A percentile compares a stretch with the other conserved stretches of the same genome.
phyloP scores from a whole-genome alignment of 164 flowering plant genomes.

The Tinospora cordifolia region DNA sequence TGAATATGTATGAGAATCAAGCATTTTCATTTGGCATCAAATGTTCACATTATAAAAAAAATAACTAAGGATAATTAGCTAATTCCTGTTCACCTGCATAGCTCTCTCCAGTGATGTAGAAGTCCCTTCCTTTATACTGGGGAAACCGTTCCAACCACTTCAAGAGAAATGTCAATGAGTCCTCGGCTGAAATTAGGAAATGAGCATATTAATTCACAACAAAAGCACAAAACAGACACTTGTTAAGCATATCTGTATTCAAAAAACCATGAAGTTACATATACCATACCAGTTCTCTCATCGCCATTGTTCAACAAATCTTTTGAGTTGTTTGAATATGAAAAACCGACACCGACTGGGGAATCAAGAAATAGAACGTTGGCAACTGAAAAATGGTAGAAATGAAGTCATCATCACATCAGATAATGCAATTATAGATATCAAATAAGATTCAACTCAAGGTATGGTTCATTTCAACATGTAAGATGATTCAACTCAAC shows the following conservation, averaged over 20 bases:
- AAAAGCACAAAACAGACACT: not conserved
- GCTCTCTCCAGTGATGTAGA: conserved; percentile 16
- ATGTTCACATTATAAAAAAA: too few species aligned
- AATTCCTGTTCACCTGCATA: conserved; percentile 22
- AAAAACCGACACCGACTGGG: conserved; percentile 70
- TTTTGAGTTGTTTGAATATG: not conserved
- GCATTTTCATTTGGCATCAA: too few species aligned
- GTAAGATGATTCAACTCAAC: too few species aligned
- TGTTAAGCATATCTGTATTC: too few species aligned
- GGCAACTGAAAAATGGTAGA: not conserved
- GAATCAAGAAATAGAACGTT: not conserved
- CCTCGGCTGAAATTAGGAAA: not conserved
- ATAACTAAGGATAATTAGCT: too few species aligned
- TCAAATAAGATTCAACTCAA: too few species aligned
- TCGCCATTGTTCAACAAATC: not conserved
- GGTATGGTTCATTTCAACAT: too few species aligned
- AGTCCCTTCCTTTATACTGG: conserved; percentile 3
- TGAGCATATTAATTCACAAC: too few species aligned
- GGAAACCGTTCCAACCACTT: conserved; percentile 6
- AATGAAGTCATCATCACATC: not conserved
- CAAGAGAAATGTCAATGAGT: not conserved
- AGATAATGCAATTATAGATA: not conserved
- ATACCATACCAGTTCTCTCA: not conserved
- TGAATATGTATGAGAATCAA: too few species aligned
- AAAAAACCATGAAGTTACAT: too few species aligned